These are phyloP conservation scores for Croton laevigatus DNA, from an alignment of 441 rosid genomes.

Conservation along the genomic window DNA sequence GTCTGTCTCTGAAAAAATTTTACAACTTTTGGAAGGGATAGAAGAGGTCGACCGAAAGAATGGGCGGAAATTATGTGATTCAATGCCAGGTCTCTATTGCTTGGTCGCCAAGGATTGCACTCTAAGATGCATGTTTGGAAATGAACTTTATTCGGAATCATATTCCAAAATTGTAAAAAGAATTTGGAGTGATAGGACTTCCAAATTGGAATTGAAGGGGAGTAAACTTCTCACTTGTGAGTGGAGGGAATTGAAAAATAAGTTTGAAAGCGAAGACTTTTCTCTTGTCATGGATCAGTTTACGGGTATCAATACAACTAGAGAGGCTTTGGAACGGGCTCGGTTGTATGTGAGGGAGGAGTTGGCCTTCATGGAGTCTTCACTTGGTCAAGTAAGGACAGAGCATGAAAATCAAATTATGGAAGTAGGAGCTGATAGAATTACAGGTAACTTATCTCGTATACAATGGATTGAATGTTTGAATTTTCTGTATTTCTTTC, in stretches of 20 bases:
- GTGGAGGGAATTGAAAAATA: slow-evolving; percentile 5
- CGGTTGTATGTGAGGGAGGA: no score
- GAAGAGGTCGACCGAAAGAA: slow-evolving; percentile 35
- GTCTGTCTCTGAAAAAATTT: slow-evolving; percentile 43
- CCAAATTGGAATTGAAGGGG: slow-evolving; percentile 20
- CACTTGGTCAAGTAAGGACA: no score
- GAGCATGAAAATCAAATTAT: no score
- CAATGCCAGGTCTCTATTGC: slow-evolving; percentile 49
- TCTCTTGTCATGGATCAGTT: no score
- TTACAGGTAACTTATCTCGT: no score
- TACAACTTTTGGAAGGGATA: slow-evolving; percentile 45
- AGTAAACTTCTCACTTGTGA: slow-evolving; percentile 32
- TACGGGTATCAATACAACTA: no score
- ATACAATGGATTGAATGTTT: no score
- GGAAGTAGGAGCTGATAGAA: no score
- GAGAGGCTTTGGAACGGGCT: no score
- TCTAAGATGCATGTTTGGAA: slow-evolving; percentile 30
- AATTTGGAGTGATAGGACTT: slow-evolving; percentile 35
- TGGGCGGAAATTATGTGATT: slow-evolving; percentile 27
- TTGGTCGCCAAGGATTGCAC: slow-evolving; percentile 52
- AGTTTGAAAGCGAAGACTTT: no score
- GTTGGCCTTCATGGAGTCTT: no score
- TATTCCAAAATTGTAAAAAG: slow-evolving; percentile 31
- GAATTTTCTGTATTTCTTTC: no score
- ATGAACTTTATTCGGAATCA: not conserved